Evolutionary conservation across 345 rosid genomes (phyloP).

Genomic region (Capsella bursapastoris): DNA sequence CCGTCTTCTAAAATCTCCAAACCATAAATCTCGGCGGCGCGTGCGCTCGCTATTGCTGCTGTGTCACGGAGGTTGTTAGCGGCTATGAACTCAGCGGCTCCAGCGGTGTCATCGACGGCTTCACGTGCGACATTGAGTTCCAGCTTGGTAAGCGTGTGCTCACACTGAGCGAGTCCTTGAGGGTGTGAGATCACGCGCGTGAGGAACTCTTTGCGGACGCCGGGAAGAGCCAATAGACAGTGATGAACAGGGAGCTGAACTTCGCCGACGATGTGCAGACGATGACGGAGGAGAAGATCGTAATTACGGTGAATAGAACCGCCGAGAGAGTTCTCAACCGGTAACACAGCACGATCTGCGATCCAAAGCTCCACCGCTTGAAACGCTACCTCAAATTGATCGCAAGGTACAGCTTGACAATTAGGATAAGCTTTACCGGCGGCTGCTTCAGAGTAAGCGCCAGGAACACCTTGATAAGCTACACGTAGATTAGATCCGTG

Average conservation of each 20-base stretch:
- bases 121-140: constrained; percentile 75
- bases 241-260: constrained; percentile 89
- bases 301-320: constrained; percentile 92
- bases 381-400: constrained; percentile 92
- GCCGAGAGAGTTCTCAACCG: constrained; percentile 86
- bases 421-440: constrained; percentile 85
- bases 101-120: constrained; percentile 89
- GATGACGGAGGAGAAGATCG: constrained; percentile 88
- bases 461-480: constrained; percentile 86
- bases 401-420: constrained; percentile 88
- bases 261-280: constrained; percentile 91
- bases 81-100: constrained; percentile 81
- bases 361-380: constrained; percentile 96
- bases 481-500: constrained; percentile 81
- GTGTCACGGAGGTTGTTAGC: constrained; percentile 70
- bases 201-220: constrained; percentile 68
- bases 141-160: constrained; percentile 68
- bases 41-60: constrained; percentile 85
- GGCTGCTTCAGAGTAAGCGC: constrained; percentile 91
- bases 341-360: constrained; percentile 86
- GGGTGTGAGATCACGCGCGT: constrained; percentile 88
- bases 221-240: constrained; percentile 86
- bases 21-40: constrained; percentile 85
- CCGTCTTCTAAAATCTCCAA: constrained; percentile 73
- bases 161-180: constrained; percentile 88